Percentiles rank a stretch among this genome's conserved stretches.
phyloP scores from a whole-genome alignment of 805 yeast genomes.

The Teunomyces panamensis region DNA sequence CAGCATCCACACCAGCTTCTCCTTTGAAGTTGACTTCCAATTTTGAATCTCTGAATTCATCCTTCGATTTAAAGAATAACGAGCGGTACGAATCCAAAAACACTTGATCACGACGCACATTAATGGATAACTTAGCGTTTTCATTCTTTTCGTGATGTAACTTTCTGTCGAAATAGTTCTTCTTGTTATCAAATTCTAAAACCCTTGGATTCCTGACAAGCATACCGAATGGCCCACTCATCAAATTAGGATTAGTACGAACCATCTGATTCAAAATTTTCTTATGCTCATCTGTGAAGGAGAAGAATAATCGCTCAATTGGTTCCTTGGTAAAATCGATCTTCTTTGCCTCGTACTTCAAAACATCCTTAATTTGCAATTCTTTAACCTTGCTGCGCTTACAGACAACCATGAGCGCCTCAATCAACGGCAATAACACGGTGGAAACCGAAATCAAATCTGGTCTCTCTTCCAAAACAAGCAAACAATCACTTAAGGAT shows the following conservation, averaged over 20 bases:
- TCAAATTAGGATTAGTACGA: conserved; percentile 81
- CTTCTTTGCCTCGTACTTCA: conserved; percentile 59
- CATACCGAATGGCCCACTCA: conserved; percentile 94
- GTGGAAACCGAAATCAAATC: conserved; percentile 60
- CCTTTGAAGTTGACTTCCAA: conserved; percentile 84
- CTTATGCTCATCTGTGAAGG: conserved; percentile 86
- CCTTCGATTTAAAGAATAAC: conserved; percentile 71
- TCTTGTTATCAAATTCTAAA: conserved; percentile 91
- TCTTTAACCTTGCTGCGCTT: conserved; percentile 72
- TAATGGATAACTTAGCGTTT: conserved; percentile 53
- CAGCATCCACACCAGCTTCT: conserved; percentile 97
- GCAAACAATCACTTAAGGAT: conserved; percentile 70
- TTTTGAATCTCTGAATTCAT: conserved; percentile 68
- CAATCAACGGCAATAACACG: conserved; percentile 80
- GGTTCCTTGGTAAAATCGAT: conserved; percentile 72
- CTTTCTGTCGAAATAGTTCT: conserved; percentile 76
- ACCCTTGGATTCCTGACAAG: conserved; percentile 85
- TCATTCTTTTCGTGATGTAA: conserved; percentile 52
- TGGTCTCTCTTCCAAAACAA: conserved; percentile 57
- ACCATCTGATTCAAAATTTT: conserved; percentile 89
- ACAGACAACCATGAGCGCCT: conserved; percentile 94
- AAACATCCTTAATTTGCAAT: conserved; percentile 49
- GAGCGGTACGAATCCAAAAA: conserved; percentile 87
- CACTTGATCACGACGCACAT: conserved; percentile 83
- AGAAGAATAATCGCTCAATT: conserved; percentile 72